Percentiles rank a stretch among this genome's conserved stretches.
Evolutionary conservation across 2,329 filamentous ascomycete species (phyloP).

Genomic region (Cladosporium sp.): DNA sequence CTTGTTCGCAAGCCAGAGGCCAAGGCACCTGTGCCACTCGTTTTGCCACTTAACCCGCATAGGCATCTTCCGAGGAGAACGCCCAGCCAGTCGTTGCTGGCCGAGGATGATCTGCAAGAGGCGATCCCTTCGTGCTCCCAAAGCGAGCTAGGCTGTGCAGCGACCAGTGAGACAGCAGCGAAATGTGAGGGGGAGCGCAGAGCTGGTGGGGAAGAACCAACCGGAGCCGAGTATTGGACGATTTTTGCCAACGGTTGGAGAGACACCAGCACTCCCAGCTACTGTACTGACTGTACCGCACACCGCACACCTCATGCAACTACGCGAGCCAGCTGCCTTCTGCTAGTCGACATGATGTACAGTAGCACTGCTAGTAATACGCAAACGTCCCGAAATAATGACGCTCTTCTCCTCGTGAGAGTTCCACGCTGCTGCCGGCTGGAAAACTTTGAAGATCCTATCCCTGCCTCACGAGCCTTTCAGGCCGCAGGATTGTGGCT

Average conservation of each 20-base stretch:
- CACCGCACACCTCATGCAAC: constrained; percentile 4
- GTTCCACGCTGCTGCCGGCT: not conserved
- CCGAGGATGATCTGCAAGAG: constrained; percentile 7
- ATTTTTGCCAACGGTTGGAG: not conserved
- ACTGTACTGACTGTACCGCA: not conserved
- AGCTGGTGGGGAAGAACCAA: constrained; percentile 5
- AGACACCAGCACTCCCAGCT: no score
- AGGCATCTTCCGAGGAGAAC: constrained; percentile 12
- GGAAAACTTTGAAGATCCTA: constrained; percentile 2
- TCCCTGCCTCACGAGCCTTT: not conserved
- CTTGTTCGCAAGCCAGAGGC: not conserved
- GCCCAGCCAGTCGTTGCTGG: not conserved
- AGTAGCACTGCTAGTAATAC: not conserved
- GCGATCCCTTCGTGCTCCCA: constrained; percentile 7
- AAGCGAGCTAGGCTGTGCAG: not conserved
- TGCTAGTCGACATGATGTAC: not conserved
- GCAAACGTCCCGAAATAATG: not conserved
- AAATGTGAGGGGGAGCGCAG: constrained; percentile 1
- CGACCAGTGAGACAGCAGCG: not conserved
- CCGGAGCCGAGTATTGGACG: not conserved
- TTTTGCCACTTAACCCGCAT: not conserved
- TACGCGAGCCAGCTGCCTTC: constrained; percentile 9
- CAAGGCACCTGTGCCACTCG: not conserved
- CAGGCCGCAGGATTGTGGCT: not conserved
- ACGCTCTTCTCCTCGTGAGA: not conserved